phyloP scores from a whole-genome alignment of 768 basidiomycete genomes.

The Agaricus bisporus region DNA sequence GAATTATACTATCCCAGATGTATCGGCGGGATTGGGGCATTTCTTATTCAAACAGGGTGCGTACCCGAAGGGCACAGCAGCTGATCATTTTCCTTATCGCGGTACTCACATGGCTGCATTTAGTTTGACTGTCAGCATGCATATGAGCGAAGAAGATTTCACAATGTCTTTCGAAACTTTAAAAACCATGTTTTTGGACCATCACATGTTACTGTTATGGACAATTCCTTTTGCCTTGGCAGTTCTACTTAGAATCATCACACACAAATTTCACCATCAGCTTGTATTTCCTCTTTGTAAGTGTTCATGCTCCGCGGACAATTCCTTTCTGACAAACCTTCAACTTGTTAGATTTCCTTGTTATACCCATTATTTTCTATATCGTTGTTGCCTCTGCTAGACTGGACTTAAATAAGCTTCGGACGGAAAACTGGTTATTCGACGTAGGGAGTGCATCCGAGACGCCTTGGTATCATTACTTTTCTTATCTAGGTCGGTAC shows the following conservation, averaged over 20 bases:
- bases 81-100: background rate
- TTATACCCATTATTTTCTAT: conserved; percentile 84
- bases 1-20: conserved; percentile 34
- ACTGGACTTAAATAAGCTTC: conserved; percentile 52
- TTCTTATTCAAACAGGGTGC: conserved; percentile 85
- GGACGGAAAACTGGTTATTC: conserved; percentile 80
- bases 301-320: conserved; percentile 20
- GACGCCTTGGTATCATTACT: conserved; percentile 79
- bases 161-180: conserved; percentile 60
- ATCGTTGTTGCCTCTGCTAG: conserved; percentile 59
- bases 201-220: conserved; percentile 71
- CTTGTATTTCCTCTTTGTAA: conserved; percentile 85
- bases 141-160: conserved; percentile 75
- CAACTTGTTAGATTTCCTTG: conserved; percentile 55
- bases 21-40: conserved; percentile 95
- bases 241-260: conserved; percentile 71
- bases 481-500: conserved; percentile 63
- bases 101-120: background rate
- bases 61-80: conserved; percentile 12
- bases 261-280: conserved; percentile 76
- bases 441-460: conserved; percentile 43
- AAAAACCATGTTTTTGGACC: conserved; percentile 59
- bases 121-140: conserved; percentile 80
- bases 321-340: background rate
- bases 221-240: conserved; percentile 72